Conservation (phyloP, 2,329 filamentous ascomycete genomes). For the Arthrobotrys sinensis region DNA sequence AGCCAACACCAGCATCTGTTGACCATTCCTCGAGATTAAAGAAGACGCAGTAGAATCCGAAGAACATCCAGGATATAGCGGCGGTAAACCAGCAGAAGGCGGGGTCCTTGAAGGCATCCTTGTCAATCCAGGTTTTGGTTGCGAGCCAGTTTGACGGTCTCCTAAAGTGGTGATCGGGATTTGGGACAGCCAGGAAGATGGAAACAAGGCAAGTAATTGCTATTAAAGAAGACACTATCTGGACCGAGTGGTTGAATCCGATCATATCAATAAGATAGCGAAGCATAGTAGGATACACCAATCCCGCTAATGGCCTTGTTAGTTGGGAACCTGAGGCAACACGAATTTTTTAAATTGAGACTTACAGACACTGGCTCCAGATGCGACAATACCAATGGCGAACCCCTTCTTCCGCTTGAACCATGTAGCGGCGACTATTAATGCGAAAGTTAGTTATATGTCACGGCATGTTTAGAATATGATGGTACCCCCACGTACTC, state of each 20-base stretch:
- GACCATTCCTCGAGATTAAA: slow-evolving; percentile 59
- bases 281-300: slow-evolving; percentile 57
- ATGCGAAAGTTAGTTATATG: background rate
- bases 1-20: slow-evolving; percentile 39
- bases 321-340: slow-evolving; percentile 7
- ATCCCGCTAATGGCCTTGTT: slow-evolving; percentile 35
- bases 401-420: slow-evolving; percentile 60
- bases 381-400: slow-evolving; percentile 57
- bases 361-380: slow-evolving; percentile 55
- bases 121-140: slow-evolving; percentile 49
- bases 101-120: slow-evolving; percentile 41
- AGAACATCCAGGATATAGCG: slow-evolving; percentile 56
- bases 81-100: slow-evolving; percentile 56
- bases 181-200: slow-evolving; percentile 47
- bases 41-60: slow-evolving; percentile 59
- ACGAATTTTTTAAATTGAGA: background rate
- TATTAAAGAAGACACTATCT: slow-evolving; percentile 30
- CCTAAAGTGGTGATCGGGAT: slow-evolving; percentile 50
- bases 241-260: slow-evolving; percentile 51
- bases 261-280: slow-evolving; percentile 45
- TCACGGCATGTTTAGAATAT: background rate
- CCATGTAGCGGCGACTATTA: slow-evolving; percentile 55
- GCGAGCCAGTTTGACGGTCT: slow-evolving; percentile 38
- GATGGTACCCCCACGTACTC: slow-evolving; percentile 22
- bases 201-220: slow-evolving; percentile 52